These are phyloP conservation scores for Nemania serpens DNA, from an alignment of 2,329 filamentous ascomycete species.

Conservation along the genomic window DNA sequence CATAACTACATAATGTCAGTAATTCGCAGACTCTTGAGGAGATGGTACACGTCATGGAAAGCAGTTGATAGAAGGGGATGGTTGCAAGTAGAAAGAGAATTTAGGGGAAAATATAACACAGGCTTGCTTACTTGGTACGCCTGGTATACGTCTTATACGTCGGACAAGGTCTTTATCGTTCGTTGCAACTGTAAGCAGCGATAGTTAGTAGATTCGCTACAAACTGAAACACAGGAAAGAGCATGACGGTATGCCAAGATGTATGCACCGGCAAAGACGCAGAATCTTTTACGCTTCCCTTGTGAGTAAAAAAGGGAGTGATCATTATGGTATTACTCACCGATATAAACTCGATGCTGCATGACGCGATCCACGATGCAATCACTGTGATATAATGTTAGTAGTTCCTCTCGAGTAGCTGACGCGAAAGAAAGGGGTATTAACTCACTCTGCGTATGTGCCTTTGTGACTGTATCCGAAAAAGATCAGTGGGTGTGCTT, in stretches of 20 bases:
- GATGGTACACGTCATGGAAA: not conserved
- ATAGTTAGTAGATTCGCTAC: not conserved
- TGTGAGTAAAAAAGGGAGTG: no score
- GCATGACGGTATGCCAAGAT: not conserved
- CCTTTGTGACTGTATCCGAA: constrained; percentile 22
- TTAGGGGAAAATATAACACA: not conserved
- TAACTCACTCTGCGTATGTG: constrained; percentile 31
- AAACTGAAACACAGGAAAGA: not conserved
- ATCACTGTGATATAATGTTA: constrained; percentile 19
- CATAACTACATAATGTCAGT: constrained; percentile 53
- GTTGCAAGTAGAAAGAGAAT: not conserved
- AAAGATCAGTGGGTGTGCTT: not conserved
- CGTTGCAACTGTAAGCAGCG: constrained; percentile 59
- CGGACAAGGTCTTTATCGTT: constrained; percentile 78
- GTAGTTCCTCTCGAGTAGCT: not conserved
- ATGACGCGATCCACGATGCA: constrained; percentile 38
- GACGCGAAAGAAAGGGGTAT: not conserved
- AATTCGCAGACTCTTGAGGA: not conserved
- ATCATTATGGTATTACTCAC: constrained; percentile 7
- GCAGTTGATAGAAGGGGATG: not conserved
- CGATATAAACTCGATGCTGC: constrained; percentile 31
- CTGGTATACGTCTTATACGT: constrained; percentile 76
- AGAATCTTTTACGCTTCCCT: constrained; percentile 1
- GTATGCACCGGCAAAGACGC: not conserved
- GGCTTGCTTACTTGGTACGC: constrained; percentile 57